Percentiles rank a stretch among this genome's conserved stretches.
phyloP scores from a whole-genome alignment of 176 grass and related monocot genomes.

The Aegilops bicornis region DNA sequence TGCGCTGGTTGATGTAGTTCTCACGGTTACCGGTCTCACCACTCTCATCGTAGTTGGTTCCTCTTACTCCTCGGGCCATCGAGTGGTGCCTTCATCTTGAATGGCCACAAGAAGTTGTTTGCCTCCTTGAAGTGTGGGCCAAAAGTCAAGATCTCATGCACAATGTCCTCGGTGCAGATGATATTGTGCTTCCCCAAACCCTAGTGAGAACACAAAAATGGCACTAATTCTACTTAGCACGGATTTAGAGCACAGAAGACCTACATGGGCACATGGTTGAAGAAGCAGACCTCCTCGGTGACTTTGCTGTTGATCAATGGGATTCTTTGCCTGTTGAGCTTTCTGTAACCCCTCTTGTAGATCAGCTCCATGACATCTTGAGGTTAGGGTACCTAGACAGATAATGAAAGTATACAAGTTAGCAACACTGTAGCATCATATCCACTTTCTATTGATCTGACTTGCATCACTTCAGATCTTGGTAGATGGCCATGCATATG shows the following conservation, averaged over 20 bases:
- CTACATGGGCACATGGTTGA: background rate
- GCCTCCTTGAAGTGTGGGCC: slow-evolving; percentile 37
- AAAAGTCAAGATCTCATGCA: slow-evolving; percentile 37
- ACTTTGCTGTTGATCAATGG: background rate
- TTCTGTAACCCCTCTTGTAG: no score
- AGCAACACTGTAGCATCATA: no score
- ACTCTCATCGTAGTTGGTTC: slow-evolving; percentile 79
- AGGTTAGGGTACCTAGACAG: no score
- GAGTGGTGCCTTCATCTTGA: slow-evolving; percentile 73
- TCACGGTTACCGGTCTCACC: slow-evolving; percentile 85
- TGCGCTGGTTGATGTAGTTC: slow-evolving; percentile 80
- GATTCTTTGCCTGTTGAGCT: no score
- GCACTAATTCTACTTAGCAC: background rate
- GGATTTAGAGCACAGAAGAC: background rate
- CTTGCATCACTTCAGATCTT: no score
- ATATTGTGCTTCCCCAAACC: slow-evolving; percentile 63
- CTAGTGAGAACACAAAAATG: background rate
- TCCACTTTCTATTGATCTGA: no score
- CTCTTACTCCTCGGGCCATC: slow-evolving; percentile 84
- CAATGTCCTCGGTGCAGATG: slow-evolving; percentile 80
- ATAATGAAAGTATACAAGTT: no score
- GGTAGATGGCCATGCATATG: no score
- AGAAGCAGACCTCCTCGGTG: slow-evolving; percentile 51
- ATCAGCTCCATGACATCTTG: no score
- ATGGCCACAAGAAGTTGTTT: slow-evolving; percentile 90